Conservation (phyloP, 2,329 filamentous ascomycete genomes). For the Trematosphaeria pertusa region DNA sequence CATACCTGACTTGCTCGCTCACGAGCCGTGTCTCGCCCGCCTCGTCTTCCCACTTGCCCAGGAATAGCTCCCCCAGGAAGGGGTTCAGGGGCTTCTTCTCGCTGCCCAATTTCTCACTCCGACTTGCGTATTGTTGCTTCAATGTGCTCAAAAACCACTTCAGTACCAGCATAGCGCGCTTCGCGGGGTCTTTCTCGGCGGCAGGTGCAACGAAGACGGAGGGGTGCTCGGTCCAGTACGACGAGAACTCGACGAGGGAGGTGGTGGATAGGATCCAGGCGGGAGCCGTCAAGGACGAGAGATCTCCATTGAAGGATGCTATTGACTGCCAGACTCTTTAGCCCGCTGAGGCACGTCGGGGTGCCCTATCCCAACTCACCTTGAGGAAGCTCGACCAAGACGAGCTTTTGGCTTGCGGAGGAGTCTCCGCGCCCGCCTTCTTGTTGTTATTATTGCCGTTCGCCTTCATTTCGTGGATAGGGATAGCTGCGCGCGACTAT, state of each 20-base stretch:
- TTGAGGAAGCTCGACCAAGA: slow-evolving; percentile 60
- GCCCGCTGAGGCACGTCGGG: not conserved
- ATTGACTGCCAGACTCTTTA: slow-evolving; percentile 51
- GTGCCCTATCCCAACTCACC: slow-evolving; percentile 37
- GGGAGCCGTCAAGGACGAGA: slow-evolving; percentile 63
- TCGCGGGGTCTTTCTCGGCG: slow-evolving; percentile 77
- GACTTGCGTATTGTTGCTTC: slow-evolving; percentile 80
- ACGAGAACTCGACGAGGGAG: slow-evolving; percentile 64
- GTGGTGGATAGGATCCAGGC: slow-evolving; percentile 63
- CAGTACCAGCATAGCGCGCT: slow-evolving; percentile 84
- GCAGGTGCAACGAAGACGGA: slow-evolving; percentile 81
- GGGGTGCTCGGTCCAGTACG: slow-evolving; percentile 64
- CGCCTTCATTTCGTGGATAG: not conserved
- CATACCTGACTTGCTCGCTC: slow-evolving; percentile 87
- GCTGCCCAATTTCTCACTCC: slow-evolving; percentile 82
- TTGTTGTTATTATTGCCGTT: slow-evolving; percentile 31
- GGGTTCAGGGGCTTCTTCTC: slow-evolving; percentile 99
- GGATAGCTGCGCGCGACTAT: too few relatives aligned
- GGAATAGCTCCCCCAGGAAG: slow-evolving; percentile 92
- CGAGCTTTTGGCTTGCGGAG: slow-evolving; percentile 53
- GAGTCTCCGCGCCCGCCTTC: slow-evolving; percentile 56
- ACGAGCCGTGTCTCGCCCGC: slow-evolving; percentile 84
- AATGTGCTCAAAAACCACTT: slow-evolving; percentile 96
- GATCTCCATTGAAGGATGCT: slow-evolving; percentile 63
- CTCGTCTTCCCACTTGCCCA: slow-evolving; percentile 87